Evolutionary conservation across 1,284 basidiomycete species (phyloP).

Genomic region (Pterulicium gracile): DNA sequence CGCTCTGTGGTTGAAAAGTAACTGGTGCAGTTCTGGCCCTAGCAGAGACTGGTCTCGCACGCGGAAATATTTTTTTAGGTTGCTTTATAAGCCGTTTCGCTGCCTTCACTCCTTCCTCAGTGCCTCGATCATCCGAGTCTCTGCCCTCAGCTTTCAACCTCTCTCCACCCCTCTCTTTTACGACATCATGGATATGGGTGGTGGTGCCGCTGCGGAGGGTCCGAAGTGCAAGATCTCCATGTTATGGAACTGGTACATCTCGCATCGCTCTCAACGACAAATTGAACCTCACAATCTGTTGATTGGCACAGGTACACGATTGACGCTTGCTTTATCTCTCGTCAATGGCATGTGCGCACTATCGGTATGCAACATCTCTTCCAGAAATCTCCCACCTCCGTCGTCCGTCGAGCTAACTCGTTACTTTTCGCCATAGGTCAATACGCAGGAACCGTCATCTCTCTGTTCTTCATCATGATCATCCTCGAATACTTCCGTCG

Average conservation of each 20-base stretch:
- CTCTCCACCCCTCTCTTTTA: neutral
- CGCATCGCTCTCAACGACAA: neutral
- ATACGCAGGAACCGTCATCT: conserved; percentile 12
- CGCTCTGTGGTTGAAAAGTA: no score
- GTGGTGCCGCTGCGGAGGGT: neutral
- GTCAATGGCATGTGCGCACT: conserved; percentile 12
- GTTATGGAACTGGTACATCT: neutral
- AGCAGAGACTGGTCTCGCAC: no score
- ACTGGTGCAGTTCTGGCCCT: no score
- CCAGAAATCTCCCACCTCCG: neutral
- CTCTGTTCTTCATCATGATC: conserved; percentile 11
- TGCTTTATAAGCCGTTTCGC: no score
- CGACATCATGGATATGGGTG: neutral
- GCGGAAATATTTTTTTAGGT: no score
- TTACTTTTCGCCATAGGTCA: conserved; percentile 5
- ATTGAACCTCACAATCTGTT: conserved; percentile 10
- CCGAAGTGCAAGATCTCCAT: neutral
- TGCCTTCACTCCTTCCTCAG: no score
- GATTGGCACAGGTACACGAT: conserved; percentile 14
- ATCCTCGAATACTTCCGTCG: conserved; percentile 11
- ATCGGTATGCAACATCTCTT: conserved; percentile 8
- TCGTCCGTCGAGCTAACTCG: neutral
- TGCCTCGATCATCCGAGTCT: no score
- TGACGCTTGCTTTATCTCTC: conserved; percentile 13
- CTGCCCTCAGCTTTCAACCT: no score